These are phyloP conservation scores for Mucor plumbeus DNA, from an alignment of 371 early-diverging fungal species.

Conservation along the genomic window DNA sequence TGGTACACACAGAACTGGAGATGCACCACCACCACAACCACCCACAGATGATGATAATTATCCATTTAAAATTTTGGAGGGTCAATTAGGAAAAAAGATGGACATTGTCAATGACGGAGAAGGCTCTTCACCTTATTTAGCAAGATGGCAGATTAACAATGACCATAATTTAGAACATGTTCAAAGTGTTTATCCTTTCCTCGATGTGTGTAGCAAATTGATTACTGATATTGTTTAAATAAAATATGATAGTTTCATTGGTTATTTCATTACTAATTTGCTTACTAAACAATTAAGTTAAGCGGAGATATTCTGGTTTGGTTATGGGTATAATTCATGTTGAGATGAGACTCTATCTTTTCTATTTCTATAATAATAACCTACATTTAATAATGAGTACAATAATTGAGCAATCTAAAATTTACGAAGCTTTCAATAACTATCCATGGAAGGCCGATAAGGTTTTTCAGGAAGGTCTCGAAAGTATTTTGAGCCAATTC, in stretches of 20 bases:
- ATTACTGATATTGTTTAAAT: constrained; percentile 87
- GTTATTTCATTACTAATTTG: not conserved
- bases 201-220: constrained; percentile 92
- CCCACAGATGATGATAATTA: not conserved
- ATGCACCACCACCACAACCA: not conserved
- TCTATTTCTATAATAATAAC: not conserved
- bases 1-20: constrained; percentile 33
- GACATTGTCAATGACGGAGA: constrained; percentile 9
- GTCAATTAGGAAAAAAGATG: constrained; percentile 14
- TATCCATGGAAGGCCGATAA: constrained; percentile 55
- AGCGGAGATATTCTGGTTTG: not conserved
- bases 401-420: not conserved
- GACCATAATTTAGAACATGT: constrained; percentile 47
- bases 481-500: constrained; percentile 9
- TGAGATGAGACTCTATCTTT: not conserved
- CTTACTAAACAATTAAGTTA: constrained; percentile 5
- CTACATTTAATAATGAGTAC: constrained; percentile 1
- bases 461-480: constrained; percentile 53
- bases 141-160: constrained; percentile 23
- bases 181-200: constrained; percentile 86
- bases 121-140: constrained; percentile 18
- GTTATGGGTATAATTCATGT: constrained; percentile 3
- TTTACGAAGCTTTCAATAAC: constrained; percentile 34
- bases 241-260: not conserved
- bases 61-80: constrained; percentile 15